phyloP scores from a whole-genome alignment of 179 eudicot genomes.

The Camellia oleifera region DNA sequence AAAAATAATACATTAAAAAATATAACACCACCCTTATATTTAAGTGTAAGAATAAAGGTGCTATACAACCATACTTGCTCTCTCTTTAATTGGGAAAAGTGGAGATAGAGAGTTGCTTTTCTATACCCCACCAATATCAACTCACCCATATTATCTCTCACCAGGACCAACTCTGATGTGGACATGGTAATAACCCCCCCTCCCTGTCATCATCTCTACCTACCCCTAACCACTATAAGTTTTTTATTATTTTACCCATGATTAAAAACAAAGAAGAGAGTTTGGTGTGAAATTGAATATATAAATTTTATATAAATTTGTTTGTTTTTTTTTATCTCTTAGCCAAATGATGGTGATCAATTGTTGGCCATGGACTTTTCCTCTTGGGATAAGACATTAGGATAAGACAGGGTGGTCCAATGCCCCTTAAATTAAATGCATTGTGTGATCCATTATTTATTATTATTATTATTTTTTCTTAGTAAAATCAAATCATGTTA shows the following conservation, averaged over 20 bases:
- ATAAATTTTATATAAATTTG: not conserved
- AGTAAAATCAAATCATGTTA: no score
- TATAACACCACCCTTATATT: not conserved
- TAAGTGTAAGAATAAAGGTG: not conserved
- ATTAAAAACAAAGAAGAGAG: not conserved
- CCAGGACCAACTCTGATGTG: conserved; percentile 18
- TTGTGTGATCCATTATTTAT: no score
- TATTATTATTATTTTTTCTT: no score
- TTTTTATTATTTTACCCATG: not conserved
- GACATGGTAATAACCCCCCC: conserved; percentile 19
- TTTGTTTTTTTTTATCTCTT: not conserved
- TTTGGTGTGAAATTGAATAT: conserved; percentile 14
- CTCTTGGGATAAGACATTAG: not conserved
- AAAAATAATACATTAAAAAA: no score
- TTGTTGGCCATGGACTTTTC: conserved; percentile 11
- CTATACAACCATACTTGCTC: not conserved
- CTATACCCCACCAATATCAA: conserved; percentile 12
- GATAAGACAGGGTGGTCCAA: not conserved
- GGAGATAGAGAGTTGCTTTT: conserved; percentile 2
- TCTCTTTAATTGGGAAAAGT: not conserved
- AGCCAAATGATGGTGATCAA: not conserved
- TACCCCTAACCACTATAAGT: conserved; percentile 39
- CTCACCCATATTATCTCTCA: not conserved
- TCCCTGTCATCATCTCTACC: conserved; percentile 46
- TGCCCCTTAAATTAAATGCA: not conserved